Base-by-base conservation (phyloP, 2,329 filamentous ascomycete species). In the Aspergillus novoparasiticus region DNA sequence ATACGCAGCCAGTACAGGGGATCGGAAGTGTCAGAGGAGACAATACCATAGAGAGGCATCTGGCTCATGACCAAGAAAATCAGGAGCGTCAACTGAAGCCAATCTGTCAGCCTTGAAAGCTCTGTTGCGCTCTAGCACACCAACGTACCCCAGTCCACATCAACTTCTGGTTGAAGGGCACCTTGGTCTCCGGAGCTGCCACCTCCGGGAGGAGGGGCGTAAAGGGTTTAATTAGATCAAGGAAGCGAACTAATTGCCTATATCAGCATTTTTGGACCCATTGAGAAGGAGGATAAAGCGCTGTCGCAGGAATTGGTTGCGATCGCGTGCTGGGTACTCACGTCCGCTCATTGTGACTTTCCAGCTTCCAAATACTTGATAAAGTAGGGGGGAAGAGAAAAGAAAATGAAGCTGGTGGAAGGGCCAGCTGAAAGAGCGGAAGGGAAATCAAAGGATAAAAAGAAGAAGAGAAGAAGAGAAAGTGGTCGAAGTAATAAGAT, bases 1-100 rank as follows among this genome's bases (percentile, higher is more conserved):
- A 99, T 98, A 82, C 95, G 91, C 77, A 99, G 87, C 95, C 95
- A 99, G 89, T 99, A 99, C 76, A 99, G 87, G 73, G 95, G 96
- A 84, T 99, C 96, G 66, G 95, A 98, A 74, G 93, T 97, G 83
- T 95, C 92, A 76, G 95, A 99, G 61, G 95, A 99, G 78, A 99
- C 96, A 82, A 99, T 99, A 83, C 95, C 95, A 84, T 99, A 99
- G 67, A 95, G 85, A 69, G 95, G 94, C 95, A 99, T 98, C 85
- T 97, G 95, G 85, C 93, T 97, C 95, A 99, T 99, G 82, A 99
- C 93, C 87, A 99, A 85, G 89, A 99, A 99, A 84, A 98, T 96
- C 81, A 99, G 86, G 74, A 99, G 88, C 70, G 95, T 98, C 80
- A 94, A 89, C 83, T 85, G 66, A 58, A 64, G 48, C 59, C 30